Percentiles rank a stretch among this genome's conserved stretches.
These are phyloP conservation scores for Bipolaris sorokiniana DNA, from an alignment of 2,329 filamentous ascomycete species.

Conservation along the genomic window DNA sequence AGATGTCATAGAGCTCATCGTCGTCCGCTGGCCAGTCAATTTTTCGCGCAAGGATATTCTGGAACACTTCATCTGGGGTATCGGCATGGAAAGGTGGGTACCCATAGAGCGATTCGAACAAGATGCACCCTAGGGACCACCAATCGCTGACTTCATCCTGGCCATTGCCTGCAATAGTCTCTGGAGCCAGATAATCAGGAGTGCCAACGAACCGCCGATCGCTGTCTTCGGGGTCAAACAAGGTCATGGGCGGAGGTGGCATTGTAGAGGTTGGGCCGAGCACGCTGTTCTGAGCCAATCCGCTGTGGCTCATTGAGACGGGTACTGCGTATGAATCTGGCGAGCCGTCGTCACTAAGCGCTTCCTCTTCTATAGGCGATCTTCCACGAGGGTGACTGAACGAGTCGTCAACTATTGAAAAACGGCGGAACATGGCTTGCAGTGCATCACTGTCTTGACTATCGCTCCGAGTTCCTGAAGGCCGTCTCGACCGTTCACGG, in stretches of 20 bases:
- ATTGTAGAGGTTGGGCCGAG: conserved; percentile 74
- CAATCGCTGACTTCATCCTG: conserved; percentile 99
- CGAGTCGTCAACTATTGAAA: conserved; percentile 59
- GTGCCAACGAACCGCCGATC: conserved; percentile 94
- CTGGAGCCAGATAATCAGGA: conserved; percentile 93
- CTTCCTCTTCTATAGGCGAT: conserved; percentile 75
- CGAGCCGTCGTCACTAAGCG: conserved; percentile 73
- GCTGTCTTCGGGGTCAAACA: conserved; percentile 94
- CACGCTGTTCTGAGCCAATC: conserved; percentile 60
- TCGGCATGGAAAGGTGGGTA: conserved; percentile 90
- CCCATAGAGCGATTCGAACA: conserved; percentile 95
- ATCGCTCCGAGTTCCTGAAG: conserved; percentile 86
- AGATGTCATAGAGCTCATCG: conserved; percentile 73
- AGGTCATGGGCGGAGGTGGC: conserved; percentile 86
- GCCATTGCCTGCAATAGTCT: conserved; percentile 92
- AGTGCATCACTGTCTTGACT: conserved; percentile 89
- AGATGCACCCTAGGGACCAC: conserved; percentile 99
- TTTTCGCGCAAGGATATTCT: conserved; percentile 87
- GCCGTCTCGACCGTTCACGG: conserved; percentile 68
- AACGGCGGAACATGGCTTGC: conserved; percentile 78
- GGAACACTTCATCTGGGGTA: conserved; percentile 92
- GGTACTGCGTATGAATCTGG: conserved; percentile 77
- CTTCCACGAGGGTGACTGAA: conserved; percentile 52
- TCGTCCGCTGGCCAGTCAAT: conserved; percentile 94
- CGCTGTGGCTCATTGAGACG: conserved; percentile 59